Evolutionary conservation across 257 asterid genomes (phyloP).

Genomic region (Knoxia roxburghii): DNA sequence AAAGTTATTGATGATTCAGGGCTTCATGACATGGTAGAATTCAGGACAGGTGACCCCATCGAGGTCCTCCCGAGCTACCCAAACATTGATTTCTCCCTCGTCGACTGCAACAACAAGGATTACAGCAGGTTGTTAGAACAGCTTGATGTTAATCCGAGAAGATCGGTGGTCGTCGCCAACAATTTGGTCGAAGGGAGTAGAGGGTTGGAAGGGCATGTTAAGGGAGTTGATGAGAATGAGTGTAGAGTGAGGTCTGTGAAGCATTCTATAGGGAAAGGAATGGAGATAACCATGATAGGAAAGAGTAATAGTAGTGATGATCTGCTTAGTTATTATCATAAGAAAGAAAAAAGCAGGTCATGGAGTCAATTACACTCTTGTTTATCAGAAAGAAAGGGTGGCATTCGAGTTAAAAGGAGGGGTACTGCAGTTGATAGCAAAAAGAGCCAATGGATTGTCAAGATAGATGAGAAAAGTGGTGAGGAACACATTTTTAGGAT

Average conservation of each 20-base stretch:
- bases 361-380: no score
- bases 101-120: constrained; percentile 43
- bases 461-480: constrained; percentile 56
- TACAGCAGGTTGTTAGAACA: constrained; percentile 27
- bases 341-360: constrained; percentile 21
- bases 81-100: constrained; percentile 55
- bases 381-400: constrained; percentile 27
- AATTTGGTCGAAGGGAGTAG: constrained; percentile 51
- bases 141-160: constrained; percentile 44
- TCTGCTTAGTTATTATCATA: constrained; percentile 27
- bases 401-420: constrained; percentile 26
- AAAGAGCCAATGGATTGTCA: constrained; percentile 49
- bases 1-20: constrained; percentile 47
- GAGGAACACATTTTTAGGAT: constrained; percentile 63
- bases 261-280: constrained; percentile 52
- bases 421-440: background rate
- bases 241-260: constrained; percentile 39
- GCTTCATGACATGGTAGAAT: constrained; percentile 48
- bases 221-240: constrained; percentile 38
- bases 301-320: no score
- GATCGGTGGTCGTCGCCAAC: constrained; percentile 55
- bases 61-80: constrained; percentile 36
- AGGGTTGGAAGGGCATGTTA: constrained; percentile 37
- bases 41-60: constrained; percentile 53
- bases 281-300: constrained; percentile 59